Evolutionary conservation across 163 green algal species (phyloP).

Genomic region (Chloroidium sp.): DNA sequence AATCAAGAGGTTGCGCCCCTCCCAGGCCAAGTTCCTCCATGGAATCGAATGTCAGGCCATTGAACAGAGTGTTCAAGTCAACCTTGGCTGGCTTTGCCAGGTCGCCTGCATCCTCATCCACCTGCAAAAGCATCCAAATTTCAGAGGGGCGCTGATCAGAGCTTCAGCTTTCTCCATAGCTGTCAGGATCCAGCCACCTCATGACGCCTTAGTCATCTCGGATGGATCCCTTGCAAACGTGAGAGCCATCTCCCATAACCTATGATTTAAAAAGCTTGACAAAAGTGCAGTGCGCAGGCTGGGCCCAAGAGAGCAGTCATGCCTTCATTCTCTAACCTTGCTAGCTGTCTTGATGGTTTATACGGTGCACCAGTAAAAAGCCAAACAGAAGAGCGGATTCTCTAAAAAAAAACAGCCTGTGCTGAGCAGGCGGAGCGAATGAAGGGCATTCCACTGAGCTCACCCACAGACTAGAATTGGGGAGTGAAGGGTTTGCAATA

Average conservation of each 20-base stretch:
- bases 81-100: constrained; percentile 7
- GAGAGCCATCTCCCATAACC: too few species aligned
- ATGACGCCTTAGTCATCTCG: too few species aligned
- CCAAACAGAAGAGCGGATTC: not conserved
- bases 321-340: not conserved
- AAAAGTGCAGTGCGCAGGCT: too few species aligned
- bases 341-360: not conserved
- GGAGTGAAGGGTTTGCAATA: too few species aligned
- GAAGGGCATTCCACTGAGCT: not conserved
- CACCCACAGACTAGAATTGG: too few species aligned
- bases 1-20: not conserved
- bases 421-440: not conserved
- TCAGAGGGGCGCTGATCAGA: not conserved
- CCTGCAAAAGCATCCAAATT: not conserved
- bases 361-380: not conserved
- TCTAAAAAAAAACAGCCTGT: not conserved
- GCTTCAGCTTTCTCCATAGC: not conserved
- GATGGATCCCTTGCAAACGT: too few species aligned
- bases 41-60: not conserved
- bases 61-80: constrained; percentile 13
- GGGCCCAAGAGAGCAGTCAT: not conserved
- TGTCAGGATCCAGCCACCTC: not conserved
- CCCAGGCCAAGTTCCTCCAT: constrained; percentile 11
- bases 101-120: constrained; percentile 14
- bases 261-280: not conserved